Percentiles rank a stretch among this genome's conserved stretches.
phyloP scores from a whole-genome alignment of 83 land plant species.

The Diphasiastrum complanatum region DNA sequence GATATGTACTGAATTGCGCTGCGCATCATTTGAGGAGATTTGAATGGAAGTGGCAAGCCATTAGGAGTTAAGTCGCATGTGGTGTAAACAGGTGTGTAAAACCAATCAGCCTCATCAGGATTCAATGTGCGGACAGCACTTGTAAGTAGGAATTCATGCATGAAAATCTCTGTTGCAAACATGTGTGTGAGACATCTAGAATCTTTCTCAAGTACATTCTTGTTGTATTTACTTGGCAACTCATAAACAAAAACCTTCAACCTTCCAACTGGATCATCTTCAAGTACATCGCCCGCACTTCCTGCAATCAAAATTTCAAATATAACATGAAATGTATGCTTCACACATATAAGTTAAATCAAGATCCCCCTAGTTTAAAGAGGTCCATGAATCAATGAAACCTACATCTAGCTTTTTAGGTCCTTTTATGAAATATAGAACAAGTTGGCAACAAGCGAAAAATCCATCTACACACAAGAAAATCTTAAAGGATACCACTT shows the following conservation, averaged over 20 bases:
- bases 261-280: conserved; percentile 17
- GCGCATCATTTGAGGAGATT: too few relatives aligned
- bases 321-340: too few relatives aligned
- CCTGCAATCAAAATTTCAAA: too few relatives aligned
- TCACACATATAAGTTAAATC: too few relatives aligned
- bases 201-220: conserved; percentile 5
- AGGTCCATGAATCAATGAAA: too few relatives aligned
- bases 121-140: conserved; percentile 11
- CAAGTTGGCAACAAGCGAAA: too few relatives aligned
- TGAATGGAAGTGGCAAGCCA: conserved; percentile 15
- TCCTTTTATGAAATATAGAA: too few relatives aligned
- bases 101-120: conserved; percentile 18
- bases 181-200: conserved; percentile 11
- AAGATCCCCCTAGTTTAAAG: too few relatives aligned
- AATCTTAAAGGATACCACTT: too few relatives aligned
- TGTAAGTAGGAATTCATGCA: conserved; percentile 8
- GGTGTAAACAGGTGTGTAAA: conserved; percentile 10
- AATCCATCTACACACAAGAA: too few relatives aligned
- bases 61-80: conserved; percentile 9
- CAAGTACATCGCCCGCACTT: conserved; percentile 13
- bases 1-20: conserved; percentile 12
- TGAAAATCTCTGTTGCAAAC: conserved; percentile 15
- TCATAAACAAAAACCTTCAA: conserved; percentile 15
- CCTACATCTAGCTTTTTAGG: too few relatives aligned
- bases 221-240: conserved; percentile 9